These are phyloP conservation scores for Coccinonectria pachysandricola DNA, from an alignment of 2,329 filamentous ascomycete species.

Conservation along the genomic window DNA sequence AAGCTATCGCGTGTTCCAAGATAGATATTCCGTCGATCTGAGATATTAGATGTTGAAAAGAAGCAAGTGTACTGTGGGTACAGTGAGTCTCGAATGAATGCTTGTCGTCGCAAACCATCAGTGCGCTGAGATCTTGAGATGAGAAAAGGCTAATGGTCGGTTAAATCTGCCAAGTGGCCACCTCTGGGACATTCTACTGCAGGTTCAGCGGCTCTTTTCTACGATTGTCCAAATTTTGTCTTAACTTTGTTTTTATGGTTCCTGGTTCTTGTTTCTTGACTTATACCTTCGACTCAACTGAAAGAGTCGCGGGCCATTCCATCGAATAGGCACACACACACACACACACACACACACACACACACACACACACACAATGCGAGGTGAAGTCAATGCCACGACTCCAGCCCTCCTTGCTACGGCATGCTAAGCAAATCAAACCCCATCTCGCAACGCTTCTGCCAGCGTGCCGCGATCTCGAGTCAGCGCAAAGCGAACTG, in stretches of 20 bases:
- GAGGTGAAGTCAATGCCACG: conserved; percentile 44
- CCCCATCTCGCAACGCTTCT: conserved; percentile 51
- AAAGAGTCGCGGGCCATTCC: too few relatives aligned
- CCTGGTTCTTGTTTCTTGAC: too few relatives aligned
- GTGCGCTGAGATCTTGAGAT: conserved; percentile 5
- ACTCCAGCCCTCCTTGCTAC: conserved; percentile 46
- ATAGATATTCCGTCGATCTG: too few relatives aligned
- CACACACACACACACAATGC: too few relatives aligned
- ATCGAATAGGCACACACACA: too few relatives aligned
- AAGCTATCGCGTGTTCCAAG: too few relatives aligned
- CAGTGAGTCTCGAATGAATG: conserved; percentile 6
- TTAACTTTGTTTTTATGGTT: too few relatives aligned
- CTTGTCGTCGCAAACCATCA: conserved; percentile 6
- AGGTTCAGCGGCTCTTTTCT: too few relatives aligned
- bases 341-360: too few relatives aligned
- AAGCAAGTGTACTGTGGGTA: conserved; percentile 6
- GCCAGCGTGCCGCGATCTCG: conserved; percentile 50
- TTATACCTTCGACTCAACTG: too few relatives aligned
- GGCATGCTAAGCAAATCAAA: conserved; percentile 42
- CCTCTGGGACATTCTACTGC: too few relatives aligned
- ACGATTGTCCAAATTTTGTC: too few relatives aligned
- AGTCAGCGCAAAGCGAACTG: conserved; percentile 57
- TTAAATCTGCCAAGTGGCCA: conserved; percentile 14
- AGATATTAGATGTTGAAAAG: conserved; percentile 1
- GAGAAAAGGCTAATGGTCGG: conserved; percentile 21